phyloP scores from a whole-genome alignment of 2,329 filamentous ascomycete genomes.

The Magnaporthiopsis poae region DNA sequence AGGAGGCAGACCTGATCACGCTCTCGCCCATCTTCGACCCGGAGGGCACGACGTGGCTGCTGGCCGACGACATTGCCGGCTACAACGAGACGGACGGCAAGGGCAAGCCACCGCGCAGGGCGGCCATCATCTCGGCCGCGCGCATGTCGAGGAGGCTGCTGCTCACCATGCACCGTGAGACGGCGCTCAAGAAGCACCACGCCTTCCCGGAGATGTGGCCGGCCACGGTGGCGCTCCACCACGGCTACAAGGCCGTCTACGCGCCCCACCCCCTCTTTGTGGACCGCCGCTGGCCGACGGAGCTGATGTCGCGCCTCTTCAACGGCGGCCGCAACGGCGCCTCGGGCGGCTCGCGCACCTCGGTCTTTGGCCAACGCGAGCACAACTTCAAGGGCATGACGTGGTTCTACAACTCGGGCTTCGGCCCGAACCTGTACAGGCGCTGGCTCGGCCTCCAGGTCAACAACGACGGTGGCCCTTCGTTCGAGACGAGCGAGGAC shows the following conservation, averaged over 20 bases:
- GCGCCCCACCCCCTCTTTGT: conserved; percentile 82
- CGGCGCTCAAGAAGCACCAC: conserved; percentile 70
- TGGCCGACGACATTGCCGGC: conserved; percentile 73
- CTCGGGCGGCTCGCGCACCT: conserved; percentile 61
- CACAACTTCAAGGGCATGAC: conserved; percentile 79
- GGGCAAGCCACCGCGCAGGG: conserved; percentile 60
- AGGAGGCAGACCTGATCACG: conserved; percentile 85
- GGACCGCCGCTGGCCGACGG: conserved; percentile 74
- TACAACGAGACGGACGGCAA: conserved; percentile 56
- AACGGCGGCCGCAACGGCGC: conserved; percentile 71
- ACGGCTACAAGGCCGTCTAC: conserved; percentile 86
- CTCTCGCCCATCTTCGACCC: conserved; percentile 90
- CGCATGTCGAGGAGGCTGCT: conserved; percentile 74
- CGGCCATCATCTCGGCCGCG: conserved; percentile 79
- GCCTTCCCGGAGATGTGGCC: conserved; percentile 98
- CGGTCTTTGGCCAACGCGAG: conserved; percentile 73
- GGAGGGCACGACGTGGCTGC: conserved; percentile 73
- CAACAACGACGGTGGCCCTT: conserved; percentile 67
- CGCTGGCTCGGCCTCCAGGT: conserved; percentile 78
- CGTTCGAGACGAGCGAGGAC: conserved; percentile 56
- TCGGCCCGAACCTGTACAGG: conserved; percentile 70
- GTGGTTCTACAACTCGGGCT: conserved; percentile 86
- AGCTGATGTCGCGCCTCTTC: conserved; percentile 67
- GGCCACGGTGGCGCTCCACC: conserved; percentile 74
- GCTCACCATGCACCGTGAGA: conserved; percentile 82